Conservation (phyloP, 176 grass and related monocot species). For the Aegilops speltoides region DNA sequence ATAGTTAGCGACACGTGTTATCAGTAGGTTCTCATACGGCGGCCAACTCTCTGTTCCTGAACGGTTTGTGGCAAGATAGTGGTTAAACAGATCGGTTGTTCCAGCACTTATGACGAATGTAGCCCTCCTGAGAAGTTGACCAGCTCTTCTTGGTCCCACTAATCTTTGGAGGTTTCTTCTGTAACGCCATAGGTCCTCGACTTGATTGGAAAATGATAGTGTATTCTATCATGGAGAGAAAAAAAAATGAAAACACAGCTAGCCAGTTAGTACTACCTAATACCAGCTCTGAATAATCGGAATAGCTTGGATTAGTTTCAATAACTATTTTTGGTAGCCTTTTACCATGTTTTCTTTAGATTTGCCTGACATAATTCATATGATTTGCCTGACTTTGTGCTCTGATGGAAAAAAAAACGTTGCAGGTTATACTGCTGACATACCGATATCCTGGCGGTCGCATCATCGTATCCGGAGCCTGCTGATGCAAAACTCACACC, state of each 20-base stretch:
- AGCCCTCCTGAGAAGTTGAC: constrained; percentile 41
- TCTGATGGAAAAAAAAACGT: neutral
- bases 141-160: constrained; percentile 42
- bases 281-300: neutral
- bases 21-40: constrained; percentile 43
- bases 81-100: constrained; percentile 49
- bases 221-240: constrained; percentile 38
- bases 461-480: constrained; percentile 62
- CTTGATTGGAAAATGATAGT: constrained; percentile 53
- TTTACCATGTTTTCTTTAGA: neutral
- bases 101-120: constrained; percentile 60
- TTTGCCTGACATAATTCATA: neutral
- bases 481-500: constrained; percentile 72
- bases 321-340: neutral
- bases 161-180: constrained; percentile 39
- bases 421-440: constrained; percentile 23
- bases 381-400: neutral
- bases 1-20: constrained; percentile 46
- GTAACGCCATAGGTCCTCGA: constrained; percentile 53
- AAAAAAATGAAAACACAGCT: neutral
- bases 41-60: constrained; percentile 29
- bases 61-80: constrained; percentile 33
- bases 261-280: neutral
- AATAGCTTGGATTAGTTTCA: neutral
- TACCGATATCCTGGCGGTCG: constrained; percentile 51